Percentiles rank a stretch among this genome's conserved stretches.
These are phyloP conservation scores for Cladosporium sp. DNA, from an alignment of 2,329 filamentous ascomycete species.

Conservation along the genomic window DNA sequence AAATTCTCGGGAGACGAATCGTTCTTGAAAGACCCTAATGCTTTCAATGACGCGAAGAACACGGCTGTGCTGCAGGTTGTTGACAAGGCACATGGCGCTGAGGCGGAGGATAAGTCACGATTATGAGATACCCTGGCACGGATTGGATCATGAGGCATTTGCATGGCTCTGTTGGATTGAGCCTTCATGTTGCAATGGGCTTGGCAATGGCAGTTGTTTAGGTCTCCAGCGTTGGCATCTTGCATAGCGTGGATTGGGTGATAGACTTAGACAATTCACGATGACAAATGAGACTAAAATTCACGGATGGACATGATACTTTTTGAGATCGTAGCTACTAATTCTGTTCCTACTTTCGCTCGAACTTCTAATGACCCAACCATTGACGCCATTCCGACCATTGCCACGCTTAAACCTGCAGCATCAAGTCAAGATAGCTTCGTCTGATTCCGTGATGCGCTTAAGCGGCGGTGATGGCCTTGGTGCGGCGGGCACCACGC, in stretches of 20 bases:
- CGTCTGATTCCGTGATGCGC: constrained; percentile 13
- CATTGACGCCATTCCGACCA: constrained; percentile 13
- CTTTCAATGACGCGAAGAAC: constrained; percentile 32
- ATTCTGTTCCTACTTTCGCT: constrained; percentile 11
- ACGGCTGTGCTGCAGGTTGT: constrained; percentile 4
- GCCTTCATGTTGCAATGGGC: no score
- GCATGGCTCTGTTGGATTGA: no score
- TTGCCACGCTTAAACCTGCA: constrained; percentile 14
- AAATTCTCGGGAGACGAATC: constrained; percentile 55
- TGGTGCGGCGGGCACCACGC: constrained; percentile 65
- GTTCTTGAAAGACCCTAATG: constrained; percentile 42
- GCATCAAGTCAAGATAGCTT: constrained; percentile 7
- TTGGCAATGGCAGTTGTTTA: no score
- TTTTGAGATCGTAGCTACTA: constrained; percentile 10
- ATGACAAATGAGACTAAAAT: neutral
- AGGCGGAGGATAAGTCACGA: constrained; percentile 11
- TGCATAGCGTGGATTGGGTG: neutral
- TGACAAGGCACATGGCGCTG: neutral
- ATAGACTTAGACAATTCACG: neutral
- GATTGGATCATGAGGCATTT: no score
- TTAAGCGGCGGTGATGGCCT: constrained; percentile 50
- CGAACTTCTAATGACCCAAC: constrained; percentile 7
- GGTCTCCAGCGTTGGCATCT: neutral
- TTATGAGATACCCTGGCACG: constrained; percentile 12
- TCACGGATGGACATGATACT: constrained; percentile 8